Evolutionary conservation across 169 alveolate genomes (phyloP).

Genomic region (Condylostoma magnum): DNA sequence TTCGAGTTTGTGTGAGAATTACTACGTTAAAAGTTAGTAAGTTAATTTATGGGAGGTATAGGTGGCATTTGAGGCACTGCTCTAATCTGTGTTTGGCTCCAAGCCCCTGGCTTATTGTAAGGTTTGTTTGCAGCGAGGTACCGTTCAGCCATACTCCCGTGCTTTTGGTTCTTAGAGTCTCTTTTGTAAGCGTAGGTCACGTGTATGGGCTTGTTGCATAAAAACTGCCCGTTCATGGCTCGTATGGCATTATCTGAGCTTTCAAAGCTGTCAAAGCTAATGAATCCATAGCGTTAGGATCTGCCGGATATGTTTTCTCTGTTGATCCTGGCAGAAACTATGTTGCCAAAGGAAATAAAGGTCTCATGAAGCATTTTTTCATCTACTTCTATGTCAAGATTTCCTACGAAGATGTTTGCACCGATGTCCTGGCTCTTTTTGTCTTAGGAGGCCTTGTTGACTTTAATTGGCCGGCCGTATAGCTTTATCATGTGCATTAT

Average conservation of each 20-base stretch:
- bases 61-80: neutral
- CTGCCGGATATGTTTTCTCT: slow-evolving; percentile 92
- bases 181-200: slow-evolving; percentile 98
- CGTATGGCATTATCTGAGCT: slow-evolving; percentile 97
- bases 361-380: slow-evolving; percentile 96
- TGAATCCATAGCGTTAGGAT: slow-evolving; percentile 96
- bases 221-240: slow-evolving; percentile 95
- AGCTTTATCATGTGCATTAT: slow-evolving; percentile 96
- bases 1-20: too few species aligned
- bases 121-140: slow-evolving; percentile 73
- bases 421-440: slow-evolving; percentile 95
- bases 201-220: slow-evolving; percentile 95
- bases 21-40: too few species aligned
- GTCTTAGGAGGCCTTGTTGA: slow-evolving; percentile 97
- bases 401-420: slow-evolving; percentile 98
- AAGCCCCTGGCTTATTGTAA: neutral
- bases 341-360: slow-evolving; percentile 96
- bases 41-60: too few species aligned
- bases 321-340: slow-evolving; percentile 64
- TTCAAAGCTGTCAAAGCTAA: slow-evolving; percentile 96
- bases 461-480: slow-evolving; percentile 95
- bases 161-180: slow-evolving; percentile 91
- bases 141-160: slow-evolving; percentile 82
- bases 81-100: neutral
- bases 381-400: slow-evolving; percentile 96